Conservation (phyloP, 192 early-diverging fungal genomes). For the Mortierella antarctica region DNA sequence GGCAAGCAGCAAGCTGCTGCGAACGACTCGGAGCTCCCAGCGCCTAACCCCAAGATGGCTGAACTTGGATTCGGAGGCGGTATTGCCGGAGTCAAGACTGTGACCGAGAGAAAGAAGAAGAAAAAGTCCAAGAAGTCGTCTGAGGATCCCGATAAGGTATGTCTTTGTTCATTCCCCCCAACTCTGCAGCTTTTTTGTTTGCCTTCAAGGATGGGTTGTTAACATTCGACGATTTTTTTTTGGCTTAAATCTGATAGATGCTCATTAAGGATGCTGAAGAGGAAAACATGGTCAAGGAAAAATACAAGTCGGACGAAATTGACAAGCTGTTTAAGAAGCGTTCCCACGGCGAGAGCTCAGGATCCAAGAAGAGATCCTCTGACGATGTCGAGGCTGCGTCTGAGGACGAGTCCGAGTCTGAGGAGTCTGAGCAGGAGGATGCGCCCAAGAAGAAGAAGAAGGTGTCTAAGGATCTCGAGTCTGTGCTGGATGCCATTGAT, state of each 20-base stretch:
- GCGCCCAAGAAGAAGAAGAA: conserved; percentile 59
- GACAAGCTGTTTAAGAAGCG: conserved; percentile 63
- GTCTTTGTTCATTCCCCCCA: background rate
- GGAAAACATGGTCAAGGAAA: conserved; percentile 43
- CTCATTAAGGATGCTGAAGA: conserved; percentile 49
- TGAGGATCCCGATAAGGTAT: conserved; percentile 55
- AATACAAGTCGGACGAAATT: conserved; percentile 62
- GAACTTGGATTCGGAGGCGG: conserved; percentile 67
- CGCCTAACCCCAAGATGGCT: conserved; percentile 62
- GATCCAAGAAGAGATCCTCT: conserved; percentile 6
- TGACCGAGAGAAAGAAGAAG: conserved; percentile 59
- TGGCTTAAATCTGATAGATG: conserved; percentile 11
- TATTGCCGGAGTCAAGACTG: conserved; percentile 49
- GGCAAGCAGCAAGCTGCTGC: conserved; percentile 38
- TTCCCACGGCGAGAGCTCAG: conserved; percentile 15
- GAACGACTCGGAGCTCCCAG: conserved; percentile 26
- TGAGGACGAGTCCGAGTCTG: conserved; percentile 28
- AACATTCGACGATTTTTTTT: background rate
- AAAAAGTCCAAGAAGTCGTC: conserved; percentile 61
- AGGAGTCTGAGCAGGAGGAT: conserved; percentile 42
- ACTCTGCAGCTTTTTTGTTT: background rate
- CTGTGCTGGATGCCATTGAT: conserved; percentile 66
- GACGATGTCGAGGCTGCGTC: conserved; percentile 26
- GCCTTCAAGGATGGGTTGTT: background rate
- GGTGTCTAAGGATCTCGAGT: conserved; percentile 59